Base-by-base conservation (phyloP, 441 rosid species). In the Populus hybrid region DNA sequence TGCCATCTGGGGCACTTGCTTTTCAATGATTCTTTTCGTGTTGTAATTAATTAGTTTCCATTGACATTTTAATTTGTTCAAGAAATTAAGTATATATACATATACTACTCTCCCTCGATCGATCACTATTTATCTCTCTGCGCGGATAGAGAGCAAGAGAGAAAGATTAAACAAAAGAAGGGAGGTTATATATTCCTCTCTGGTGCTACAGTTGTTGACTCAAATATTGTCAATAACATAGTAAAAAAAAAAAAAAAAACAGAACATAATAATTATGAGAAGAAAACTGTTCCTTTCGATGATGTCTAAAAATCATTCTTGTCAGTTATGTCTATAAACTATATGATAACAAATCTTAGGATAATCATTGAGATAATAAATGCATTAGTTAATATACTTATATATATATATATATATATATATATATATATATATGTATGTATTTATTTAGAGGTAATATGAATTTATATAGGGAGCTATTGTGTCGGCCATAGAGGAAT, bases 391-490 rank as follows among this genome's bases (percentile, higher is more conserved):
- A 29, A 29, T 29, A 29, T 29, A 29, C 31, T 29, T 29, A 29
- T 29, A 29, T 29, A 29, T 29, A 29, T 29, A 29, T 29, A 3
- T 3, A 29, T 29, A 3, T n/a, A n/a, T n/a, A n/a, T n/a, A n/a
- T n/a, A n/a, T n/a, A n/a, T n/a, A n/a, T n/a, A n/a, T n/a, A n/a
- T n/a, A n/a, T n/a, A n/a, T n/a, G n/a, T n/a, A n/a, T n/a, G n/a
- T n/a, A n/a, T n/a, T n/a, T 29, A 29, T 29, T 29, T 29, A 29
- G 64, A 85, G 90, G 85, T 59, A 88, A 87, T 88, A 38, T 72
- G 2, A 18, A 11, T 3, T 1, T n/a, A 3, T 4, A 6, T 7
- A 38, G 0, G 26, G 61, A 6, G 61, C 61, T 53, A 1, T 86
- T 16, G 61, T 50, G 82, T 74, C 68, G 75, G 79, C 28, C 74